These are phyloP conservation scores for Bipolaris gigantea DNA, from an alignment of 2,329 filamentous ascomycete species.

Conservation along the genomic window DNA sequence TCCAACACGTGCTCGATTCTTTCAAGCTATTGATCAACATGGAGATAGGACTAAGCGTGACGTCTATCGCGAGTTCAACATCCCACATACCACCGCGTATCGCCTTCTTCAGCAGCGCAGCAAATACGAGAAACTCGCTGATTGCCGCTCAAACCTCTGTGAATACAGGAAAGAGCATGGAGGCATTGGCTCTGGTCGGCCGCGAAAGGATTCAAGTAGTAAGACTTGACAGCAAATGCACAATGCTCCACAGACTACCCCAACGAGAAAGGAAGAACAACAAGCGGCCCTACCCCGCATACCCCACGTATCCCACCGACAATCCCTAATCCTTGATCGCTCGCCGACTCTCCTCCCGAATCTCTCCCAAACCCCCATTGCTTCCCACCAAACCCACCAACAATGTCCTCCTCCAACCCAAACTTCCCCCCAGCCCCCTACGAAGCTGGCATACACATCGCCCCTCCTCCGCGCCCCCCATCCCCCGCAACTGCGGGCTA, in stretches of 20 bases:
- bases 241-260: too few species aligned
- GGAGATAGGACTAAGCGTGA: not conserved
- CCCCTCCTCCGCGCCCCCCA: slow-evolving; percentile 27
- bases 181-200: not conserved
- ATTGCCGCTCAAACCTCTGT: not conserved
- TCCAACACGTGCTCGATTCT: not conserved
- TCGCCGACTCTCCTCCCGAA: too few species aligned
- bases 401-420: slow-evolving; percentile 17
- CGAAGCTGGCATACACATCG: slow-evolving; percentile 25
- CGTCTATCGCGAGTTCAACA: not conserved
- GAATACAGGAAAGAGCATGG: not conserved
- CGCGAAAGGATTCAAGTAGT: not conserved
- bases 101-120: not conserved
- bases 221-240: too few species aligned
- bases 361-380: not conserved
- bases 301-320: slow-evolving; percentile 11
- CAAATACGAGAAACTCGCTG: not conserved
- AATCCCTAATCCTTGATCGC: not conserved
- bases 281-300: slow-evolving; percentile 8
- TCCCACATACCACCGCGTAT: not conserved
- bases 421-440: slow-evolving; percentile 29
- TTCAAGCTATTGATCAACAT: not conserved
- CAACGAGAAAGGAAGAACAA: too few species aligned
- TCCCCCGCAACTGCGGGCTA: slow-evolving; percentile 33
- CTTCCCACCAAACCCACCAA: not conserved